Percentiles rank a stretch among this genome's conserved stretches.
These are phyloP conservation scores for Solanum chmielewskii DNA, from an alignment of 257 asterid genomes.

Conservation along the genomic window DNA sequence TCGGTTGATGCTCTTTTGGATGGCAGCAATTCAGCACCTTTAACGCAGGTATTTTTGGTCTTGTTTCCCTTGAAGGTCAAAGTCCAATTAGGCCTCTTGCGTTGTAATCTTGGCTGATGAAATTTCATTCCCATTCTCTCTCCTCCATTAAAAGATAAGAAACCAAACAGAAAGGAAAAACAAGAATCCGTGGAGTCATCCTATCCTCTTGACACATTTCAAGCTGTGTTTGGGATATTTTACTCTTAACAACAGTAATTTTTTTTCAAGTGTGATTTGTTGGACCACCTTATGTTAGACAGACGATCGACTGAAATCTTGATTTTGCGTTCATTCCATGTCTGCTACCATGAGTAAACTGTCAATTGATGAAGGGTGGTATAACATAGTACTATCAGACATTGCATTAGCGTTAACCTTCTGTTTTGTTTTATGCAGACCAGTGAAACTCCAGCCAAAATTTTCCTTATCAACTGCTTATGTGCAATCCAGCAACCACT, in stretches of 20 bases:
- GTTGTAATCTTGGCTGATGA: background rate
- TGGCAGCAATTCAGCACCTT: slow-evolving; percentile 28
- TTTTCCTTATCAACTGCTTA: slow-evolving; percentile 85
- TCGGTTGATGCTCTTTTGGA: slow-evolving; percentile 89
- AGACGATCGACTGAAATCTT: background rate
- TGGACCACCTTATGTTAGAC: background rate
- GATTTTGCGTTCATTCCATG: background rate
- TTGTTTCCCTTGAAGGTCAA: background rate
- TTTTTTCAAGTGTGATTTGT: background rate
- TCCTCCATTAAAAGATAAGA: background rate
- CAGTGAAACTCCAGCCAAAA: slow-evolving; percentile 80
- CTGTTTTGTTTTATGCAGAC: slow-evolving; percentile 31
- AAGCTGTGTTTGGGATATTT: background rate
- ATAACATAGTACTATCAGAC: background rate
- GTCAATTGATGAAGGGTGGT: background rate
- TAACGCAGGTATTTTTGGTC: slow-evolving; percentile 45
- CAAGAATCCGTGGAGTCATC: background rate
- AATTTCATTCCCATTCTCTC: background rate
- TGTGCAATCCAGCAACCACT: slow-evolving; percentile 86
- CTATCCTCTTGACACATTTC: background rate
- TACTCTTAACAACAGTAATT: background rate
- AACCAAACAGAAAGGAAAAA: background rate
- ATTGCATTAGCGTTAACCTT: background rate
- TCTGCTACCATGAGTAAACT: background rate
- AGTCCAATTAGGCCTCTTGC: background rate